These are phyloP conservation scores for Kalmanozyma brasiliensis DNA, from an alignment of 1,284 basidiomycete genomes.

Conservation along the genomic window DNA sequence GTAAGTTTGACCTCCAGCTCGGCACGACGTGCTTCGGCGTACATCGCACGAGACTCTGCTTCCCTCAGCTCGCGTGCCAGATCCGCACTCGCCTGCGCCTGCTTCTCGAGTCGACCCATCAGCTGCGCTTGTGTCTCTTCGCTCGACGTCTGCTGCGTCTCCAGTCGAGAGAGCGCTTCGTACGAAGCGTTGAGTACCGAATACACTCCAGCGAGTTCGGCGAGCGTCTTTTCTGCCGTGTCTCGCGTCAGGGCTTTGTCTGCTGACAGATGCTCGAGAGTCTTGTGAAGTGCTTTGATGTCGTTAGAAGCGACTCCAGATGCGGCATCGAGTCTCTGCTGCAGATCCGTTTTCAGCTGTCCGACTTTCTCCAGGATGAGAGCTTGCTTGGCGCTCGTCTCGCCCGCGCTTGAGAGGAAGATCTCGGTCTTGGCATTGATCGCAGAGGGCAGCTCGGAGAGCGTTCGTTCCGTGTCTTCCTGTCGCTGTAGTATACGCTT, in stretches of 20 bases:
- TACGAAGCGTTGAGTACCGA: conserved; percentile 34
- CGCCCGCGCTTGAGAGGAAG: conserved; percentile 41
- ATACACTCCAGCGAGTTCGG: conserved; percentile 33
- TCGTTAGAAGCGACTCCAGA: background rate
- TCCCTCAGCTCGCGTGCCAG: conserved; percentile 18
- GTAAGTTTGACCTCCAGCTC: conserved; percentile 15
- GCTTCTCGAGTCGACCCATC: conserved; percentile 6
- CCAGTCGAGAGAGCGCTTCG: conserved; percentile 23
- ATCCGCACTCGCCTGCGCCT: conserved; percentile 9
- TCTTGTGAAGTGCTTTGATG: conserved; percentile 3
- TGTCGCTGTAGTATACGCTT: conserved; percentile 51
- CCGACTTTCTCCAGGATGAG: conserved; percentile 17
- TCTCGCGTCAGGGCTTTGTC: conserved; percentile 8
- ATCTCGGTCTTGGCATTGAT: conserved; percentile 62
- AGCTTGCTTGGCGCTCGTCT: conserved; percentile 19
- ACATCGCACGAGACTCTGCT: conserved; percentile 14
- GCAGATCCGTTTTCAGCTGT: conserved; percentile 24
- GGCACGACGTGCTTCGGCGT: conserved; percentile 12
- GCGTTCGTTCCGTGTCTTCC: conserved; percentile 49
- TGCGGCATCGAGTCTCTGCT: background rate
- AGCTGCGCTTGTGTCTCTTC: conserved; percentile 24
- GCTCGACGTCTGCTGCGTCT: conserved; percentile 15
- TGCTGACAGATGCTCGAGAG: conserved; percentile 18
- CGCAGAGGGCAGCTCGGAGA: conserved; percentile 48
- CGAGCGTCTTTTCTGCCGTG: conserved; percentile 35